Evolutionary conservation across 2,329 filamentous ascomycete genomes (phyloP).

Genomic region (Trichoderma koningiopsis): DNA sequence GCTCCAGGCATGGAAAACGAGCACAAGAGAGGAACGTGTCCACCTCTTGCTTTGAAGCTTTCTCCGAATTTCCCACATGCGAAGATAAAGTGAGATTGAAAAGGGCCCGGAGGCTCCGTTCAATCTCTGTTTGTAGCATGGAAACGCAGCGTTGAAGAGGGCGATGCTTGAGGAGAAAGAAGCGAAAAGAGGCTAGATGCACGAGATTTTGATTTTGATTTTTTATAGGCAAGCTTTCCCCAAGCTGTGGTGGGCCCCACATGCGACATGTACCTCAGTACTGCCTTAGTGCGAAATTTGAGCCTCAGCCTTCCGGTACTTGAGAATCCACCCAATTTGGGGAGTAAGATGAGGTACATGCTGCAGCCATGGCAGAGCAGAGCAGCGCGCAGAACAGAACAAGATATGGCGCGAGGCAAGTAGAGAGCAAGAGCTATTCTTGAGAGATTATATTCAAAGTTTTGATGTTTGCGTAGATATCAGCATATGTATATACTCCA

Average conservation of each 20-base stretch:
- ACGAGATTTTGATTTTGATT: conserved; percentile 2
- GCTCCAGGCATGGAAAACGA: conserved; percentile 27
- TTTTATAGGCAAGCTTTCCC: conserved; percentile 3
- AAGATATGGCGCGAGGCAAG: neutral
- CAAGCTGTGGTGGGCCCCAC: conserved; percentile 16
- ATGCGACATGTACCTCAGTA: neutral
- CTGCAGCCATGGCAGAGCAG: neutral
- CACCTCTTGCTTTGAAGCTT: conserved; percentile 64
- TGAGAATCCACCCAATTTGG: neutral
- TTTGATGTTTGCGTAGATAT: too few species aligned
- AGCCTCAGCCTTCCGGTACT: neutral
- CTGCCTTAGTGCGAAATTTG: neutral
- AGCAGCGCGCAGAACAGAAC: neutral
- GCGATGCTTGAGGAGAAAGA: conserved; percentile 64
- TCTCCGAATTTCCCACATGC: conserved; percentile 99
- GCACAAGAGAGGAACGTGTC: conserved; percentile 31
- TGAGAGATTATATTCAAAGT: too few species aligned
- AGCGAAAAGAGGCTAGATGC: conserved; percentile 35
- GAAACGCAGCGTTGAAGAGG: conserved; percentile 93
- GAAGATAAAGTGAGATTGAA: conserved; percentile 31
- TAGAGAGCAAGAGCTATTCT: neutral
- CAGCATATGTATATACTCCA: too few species aligned
- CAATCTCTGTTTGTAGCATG: conserved; percentile 81
- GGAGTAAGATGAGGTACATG: neutral
- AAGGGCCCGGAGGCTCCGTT: conserved; percentile 26